phyloP scores from a whole-genome alignment of 108 stramenopile species.

The Skeletonema marinoi region DNA sequence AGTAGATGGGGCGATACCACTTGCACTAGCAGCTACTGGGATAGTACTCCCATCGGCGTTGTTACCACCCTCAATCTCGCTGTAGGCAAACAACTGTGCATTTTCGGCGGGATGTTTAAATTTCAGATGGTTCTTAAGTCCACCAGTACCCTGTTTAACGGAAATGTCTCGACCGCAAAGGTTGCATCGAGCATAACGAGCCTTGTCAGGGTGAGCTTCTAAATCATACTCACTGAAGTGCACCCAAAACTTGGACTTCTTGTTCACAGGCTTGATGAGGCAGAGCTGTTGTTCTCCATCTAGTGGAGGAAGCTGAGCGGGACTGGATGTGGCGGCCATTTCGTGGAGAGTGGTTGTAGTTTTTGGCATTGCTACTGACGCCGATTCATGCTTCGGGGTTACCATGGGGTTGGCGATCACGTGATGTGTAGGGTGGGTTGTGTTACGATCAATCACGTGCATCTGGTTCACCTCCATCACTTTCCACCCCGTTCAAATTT shows the following conservation, averaged over 20 bases:
- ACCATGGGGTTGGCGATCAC: neutral
- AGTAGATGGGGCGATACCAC: neutral
- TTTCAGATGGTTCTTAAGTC: conserved; percentile 28
- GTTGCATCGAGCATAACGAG: conserved; percentile 13
- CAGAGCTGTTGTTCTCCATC: neutral
- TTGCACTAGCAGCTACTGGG: no score
- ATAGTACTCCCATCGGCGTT: neutral
- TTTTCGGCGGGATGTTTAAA: conserved; percentile 17
- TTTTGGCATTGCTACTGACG: no score
- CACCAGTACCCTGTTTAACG: conserved; percentile 37
- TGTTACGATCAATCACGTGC: neutral
- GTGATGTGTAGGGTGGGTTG: neutral
- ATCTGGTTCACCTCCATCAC: no score
- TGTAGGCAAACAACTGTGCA: neutral
- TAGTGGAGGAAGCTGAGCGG: neutral
- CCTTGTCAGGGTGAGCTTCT: conserved; percentile 24
- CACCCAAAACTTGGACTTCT: conserved; percentile 22
- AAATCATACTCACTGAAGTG: conserved; percentile 26
- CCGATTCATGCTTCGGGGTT: no score
- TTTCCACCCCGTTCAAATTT: no score
- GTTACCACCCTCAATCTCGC: neutral
- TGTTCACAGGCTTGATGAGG: conserved; percentile 19
- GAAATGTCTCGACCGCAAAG: conserved; percentile 32
- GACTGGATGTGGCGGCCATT: neutral
- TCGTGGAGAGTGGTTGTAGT: neutral